These are phyloP conservation scores for Trametes elegans DNA, from an alignment of 768 basidiomycete species.

Conservation along the genomic window DNA sequence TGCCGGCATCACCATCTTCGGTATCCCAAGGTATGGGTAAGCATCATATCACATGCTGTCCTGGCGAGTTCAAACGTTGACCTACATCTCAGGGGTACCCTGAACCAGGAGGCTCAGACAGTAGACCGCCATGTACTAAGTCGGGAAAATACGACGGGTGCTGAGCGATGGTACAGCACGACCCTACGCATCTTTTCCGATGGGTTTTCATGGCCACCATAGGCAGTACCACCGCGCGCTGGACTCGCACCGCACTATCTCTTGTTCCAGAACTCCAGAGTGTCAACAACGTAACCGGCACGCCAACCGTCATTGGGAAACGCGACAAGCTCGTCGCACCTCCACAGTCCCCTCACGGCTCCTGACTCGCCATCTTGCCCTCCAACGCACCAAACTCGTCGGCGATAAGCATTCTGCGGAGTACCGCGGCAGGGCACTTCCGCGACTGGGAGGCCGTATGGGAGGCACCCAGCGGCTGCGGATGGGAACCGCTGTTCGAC, in stretches of 20 bases:
- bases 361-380: slow-evolving; percentile 32
- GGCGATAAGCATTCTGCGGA: slow-evolving; percentile 31
- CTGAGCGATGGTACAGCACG: slow-evolving; percentile 31
- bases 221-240: slow-evolving; percentile 27
- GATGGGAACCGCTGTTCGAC: slow-evolving; percentile 35
- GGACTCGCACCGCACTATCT: slow-evolving; percentile 36
- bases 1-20: slow-evolving; percentile 35
- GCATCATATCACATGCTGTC: not conserved
- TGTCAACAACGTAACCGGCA: slow-evolving; percentile 35
- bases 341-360: slow-evolving; percentile 7
- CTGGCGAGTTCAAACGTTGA: not conserved
- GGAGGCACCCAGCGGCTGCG: slow-evolving; percentile 31
- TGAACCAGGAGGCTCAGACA: slow-evolving; percentile 35
- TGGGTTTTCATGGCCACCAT: not conserved
- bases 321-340: slow-evolving; percentile 34
- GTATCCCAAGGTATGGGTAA: slow-evolving; percentile 38
- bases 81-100: slow-evolving; percentile 26
- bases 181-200: not conserved
- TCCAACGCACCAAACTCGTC: slow-evolving; percentile 35
- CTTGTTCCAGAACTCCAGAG: slow-evolving; percentile 24
- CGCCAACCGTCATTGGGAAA: slow-evolving; percentile 38
- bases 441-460: slow-evolving; percentile 34
- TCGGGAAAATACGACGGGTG: slow-evolving; percentile 37
- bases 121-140: slow-evolving; percentile 35
- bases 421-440: slow-evolving; percentile 33